Evolutionary conservation across 768 basidiomycete species (phyloP).

Genomic region (Tubosaeta sp.): DNA sequence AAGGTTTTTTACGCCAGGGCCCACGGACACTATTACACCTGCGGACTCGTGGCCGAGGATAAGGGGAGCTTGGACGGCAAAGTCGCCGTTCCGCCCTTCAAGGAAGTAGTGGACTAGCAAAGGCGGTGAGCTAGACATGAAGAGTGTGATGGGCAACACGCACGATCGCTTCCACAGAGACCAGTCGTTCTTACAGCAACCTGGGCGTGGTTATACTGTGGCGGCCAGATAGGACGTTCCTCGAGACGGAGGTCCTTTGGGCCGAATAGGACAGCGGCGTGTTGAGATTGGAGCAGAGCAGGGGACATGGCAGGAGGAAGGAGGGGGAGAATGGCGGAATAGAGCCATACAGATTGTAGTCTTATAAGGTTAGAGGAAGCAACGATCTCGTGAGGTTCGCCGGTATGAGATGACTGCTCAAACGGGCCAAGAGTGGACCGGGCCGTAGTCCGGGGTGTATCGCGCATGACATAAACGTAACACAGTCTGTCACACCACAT

Average conservation of each 20-base stretch:
- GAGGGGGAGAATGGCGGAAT: conserved; percentile 22
- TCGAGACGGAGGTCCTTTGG: conserved; percentile 80
- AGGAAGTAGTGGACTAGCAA: conserved; percentile 87
- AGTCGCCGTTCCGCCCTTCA: conserved; percentile 90
- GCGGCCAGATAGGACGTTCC: conserved; percentile 67
- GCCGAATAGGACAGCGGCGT: conserved; percentile 80
- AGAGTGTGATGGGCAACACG: conserved; percentile 23
- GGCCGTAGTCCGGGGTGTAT: conserved; percentile 30
- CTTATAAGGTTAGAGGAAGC: conserved; percentile 33
- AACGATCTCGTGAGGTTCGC: conserved; percentile 34
- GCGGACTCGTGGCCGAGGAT: conserved; percentile 93
- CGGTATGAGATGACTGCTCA: conserved; percentile 17
- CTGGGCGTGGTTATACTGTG: conserved; percentile 70
- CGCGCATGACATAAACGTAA: conserved; percentile 24
- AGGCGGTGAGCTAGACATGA: conserved; percentile 1
- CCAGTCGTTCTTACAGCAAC: conserved; percentile 80
- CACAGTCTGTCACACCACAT: conserved; percentile 17
- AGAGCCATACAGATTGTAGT: conserved; percentile 21
- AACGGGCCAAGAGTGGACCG: conserved; percentile 24
- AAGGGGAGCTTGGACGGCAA: conserved; percentile 79
- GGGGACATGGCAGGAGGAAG: conserved; percentile 36
- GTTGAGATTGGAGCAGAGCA: conserved; percentile 49
- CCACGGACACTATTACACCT: conserved; percentile 83
- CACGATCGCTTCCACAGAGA: conserved; percentile 84
- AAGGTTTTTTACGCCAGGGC: conserved; percentile 61